phyloP scores from a whole-genome alignment of 1,284 basidiomycete species.

The Pseudozyma thailandica region DNA sequence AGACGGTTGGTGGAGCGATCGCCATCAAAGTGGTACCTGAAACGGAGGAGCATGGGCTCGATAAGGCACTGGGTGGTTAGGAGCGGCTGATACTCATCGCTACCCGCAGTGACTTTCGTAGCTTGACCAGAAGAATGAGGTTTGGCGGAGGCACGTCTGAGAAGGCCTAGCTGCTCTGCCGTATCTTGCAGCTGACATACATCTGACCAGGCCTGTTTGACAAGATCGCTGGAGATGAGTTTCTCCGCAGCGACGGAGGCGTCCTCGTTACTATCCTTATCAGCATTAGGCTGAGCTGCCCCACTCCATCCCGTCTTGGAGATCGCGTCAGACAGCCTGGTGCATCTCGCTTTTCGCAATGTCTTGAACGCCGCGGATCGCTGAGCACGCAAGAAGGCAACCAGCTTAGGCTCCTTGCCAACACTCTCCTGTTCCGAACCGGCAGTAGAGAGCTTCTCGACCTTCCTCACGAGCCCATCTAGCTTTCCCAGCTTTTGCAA shows the following conservation, averaged over 20 bases:
- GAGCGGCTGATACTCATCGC: slow-evolving; percentile 58
- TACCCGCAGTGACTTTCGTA: slow-evolving; percentile 33
- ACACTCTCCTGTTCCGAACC: neutral
- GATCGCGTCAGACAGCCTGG: slow-evolving; percentile 32
- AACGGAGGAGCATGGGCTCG: slow-evolving; percentile 83
- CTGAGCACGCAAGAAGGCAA: slow-evolving; percentile 50
- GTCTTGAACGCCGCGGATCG: slow-evolving; percentile 34
- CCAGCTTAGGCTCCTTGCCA: slow-evolving; percentile 16
- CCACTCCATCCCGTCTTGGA: slow-evolving; percentile 35
- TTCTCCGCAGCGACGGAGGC: neutral
- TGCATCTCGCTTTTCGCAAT: slow-evolving; percentile 25
- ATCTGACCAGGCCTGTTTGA: slow-evolving; percentile 50
- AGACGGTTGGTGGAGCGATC: slow-evolving; percentile 85
- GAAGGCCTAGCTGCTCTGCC: slow-evolving; percentile 45
- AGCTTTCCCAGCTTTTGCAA: slow-evolving; percentile 24
- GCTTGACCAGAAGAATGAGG: neutral
- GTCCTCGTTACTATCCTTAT: slow-evolving; percentile 2
- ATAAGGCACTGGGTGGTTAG: slow-evolving; percentile 79
- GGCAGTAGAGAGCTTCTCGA: slow-evolving; percentile 19
- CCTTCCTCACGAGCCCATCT: slow-evolving; percentile 25
- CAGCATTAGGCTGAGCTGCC: slow-evolving; percentile 5
- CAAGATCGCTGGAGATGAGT: slow-evolving; percentile 9
- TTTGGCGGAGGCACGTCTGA: slow-evolving; percentile 29
- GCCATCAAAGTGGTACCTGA: slow-evolving; percentile 95
- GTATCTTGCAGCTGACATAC: slow-evolving; percentile 55